Evolutionary conservation across 2,329 filamentous ascomycete species (phyloP).

Genomic region (Stagonosporopsis chrysanthemi): DNA sequence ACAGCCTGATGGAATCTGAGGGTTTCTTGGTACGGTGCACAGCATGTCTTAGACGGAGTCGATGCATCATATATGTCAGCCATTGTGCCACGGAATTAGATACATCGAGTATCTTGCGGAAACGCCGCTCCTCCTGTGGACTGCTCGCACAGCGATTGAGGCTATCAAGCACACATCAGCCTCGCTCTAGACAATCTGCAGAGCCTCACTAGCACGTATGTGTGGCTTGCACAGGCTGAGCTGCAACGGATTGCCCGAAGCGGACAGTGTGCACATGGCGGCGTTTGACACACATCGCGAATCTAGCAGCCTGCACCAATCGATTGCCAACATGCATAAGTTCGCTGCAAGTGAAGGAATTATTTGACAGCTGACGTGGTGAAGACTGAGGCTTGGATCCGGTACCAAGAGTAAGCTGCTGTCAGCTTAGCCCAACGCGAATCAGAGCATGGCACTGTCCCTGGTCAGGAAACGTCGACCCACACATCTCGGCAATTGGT

Average conservation of each 20-base stretch:
- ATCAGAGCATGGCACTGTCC: constrained; percentile 1
- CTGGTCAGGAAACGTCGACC: background rate
- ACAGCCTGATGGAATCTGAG: background rate
- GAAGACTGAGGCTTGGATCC: constrained; percentile 5
- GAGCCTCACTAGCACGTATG: background rate
- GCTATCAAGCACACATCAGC: constrained; percentile 12
- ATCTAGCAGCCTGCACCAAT: constrained; percentile 1
- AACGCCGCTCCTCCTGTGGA: constrained; percentile 13
- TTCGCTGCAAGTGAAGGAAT: constrained; percentile 1
- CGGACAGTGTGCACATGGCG: constrained; percentile 2
- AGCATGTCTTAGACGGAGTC: background rate
- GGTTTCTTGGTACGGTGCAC: background rate
- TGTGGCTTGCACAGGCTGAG: constrained; percentile 12
- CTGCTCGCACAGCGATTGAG: constrained; percentile 4
- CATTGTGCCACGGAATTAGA: background rate
- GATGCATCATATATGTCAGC: constrained; percentile 6
- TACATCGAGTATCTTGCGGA: constrained; percentile 2
- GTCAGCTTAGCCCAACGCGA: constrained; percentile 15
- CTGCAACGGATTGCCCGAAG: constrained; percentile 10
- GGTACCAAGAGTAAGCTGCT: background rate
- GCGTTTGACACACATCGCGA: background rate
- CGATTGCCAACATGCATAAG: constrained; percentile 3
- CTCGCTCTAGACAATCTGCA: constrained; percentile 1
- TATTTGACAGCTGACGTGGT: constrained; percentile 10
- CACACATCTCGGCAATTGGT: background rate